These are phyloP conservation scores for Cryptococcus sp. DNA, from an alignment of 1,284 basidiomycete species.

Conservation along the genomic window DNA sequence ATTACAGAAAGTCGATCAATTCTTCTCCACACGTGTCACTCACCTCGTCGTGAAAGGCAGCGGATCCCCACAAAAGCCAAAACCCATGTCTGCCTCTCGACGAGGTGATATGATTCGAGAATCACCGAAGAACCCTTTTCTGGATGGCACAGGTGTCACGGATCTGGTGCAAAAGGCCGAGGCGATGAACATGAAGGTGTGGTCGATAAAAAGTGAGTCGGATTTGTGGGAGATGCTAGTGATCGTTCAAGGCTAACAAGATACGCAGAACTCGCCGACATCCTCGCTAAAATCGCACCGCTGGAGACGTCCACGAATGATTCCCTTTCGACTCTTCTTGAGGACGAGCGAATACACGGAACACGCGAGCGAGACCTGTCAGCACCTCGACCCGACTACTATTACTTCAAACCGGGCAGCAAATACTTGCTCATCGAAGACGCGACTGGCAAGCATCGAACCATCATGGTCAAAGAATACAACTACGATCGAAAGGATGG, in stretches of 20 bases:
- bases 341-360: constrained; percentile 84
- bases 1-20: constrained; percentile 71
- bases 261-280: constrained; percentile 34
- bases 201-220: constrained; percentile 74
- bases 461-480: constrained; percentile 61
- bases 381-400: constrained; percentile 81
- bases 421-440: constrained; percentile 91
- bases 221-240: neutral
- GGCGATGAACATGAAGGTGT: constrained; percentile 82
- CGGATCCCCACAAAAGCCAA: constrained; percentile 55
- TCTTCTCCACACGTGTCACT: constrained; percentile 81
- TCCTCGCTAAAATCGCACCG: constrained; percentile 56
- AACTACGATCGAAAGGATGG: constrained; percentile 47
- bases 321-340: constrained; percentile 64
- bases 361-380: constrained; percentile 86
- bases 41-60: constrained; percentile 67
- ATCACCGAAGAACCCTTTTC: constrained; percentile 42
- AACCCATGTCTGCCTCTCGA: constrained; percentile 26
- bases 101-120: constrained; percentile 22
- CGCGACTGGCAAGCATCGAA: constrained; percentile 68
- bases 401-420: constrained; percentile 79
- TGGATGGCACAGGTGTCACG: constrained; percentile 54
- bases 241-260: too few species aligned
- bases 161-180: constrained; percentile 74
- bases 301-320: constrained; percentile 35